Conservation (phyloP, 768 basidiomycete species). For the Xerocomus brunneocitrinus region DNA sequence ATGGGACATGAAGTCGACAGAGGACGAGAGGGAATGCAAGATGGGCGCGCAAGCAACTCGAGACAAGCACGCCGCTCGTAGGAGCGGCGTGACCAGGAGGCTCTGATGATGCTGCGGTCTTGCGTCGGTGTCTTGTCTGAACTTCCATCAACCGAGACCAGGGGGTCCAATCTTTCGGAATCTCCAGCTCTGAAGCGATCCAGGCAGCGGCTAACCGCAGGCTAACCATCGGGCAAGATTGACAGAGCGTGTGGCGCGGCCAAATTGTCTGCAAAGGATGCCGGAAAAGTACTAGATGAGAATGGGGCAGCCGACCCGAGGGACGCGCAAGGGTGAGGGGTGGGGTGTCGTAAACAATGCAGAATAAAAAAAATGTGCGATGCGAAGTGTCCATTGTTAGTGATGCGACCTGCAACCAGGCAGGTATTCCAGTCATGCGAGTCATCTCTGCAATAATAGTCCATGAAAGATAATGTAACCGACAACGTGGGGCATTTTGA, state of each 20-base stretch:
- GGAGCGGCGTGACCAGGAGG: slow-evolving; percentile 46
- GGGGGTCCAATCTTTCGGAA: slow-evolving; percentile 46
- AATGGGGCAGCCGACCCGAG: slow-evolving; percentile 19
- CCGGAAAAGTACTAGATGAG: slow-evolving; percentile 9
- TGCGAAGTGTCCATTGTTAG: slow-evolving; percentile 40
- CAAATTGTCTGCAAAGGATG: slow-evolving; percentile 33
- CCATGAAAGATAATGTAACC: slow-evolving; percentile 37
- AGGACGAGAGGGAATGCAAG: slow-evolving; percentile 41
- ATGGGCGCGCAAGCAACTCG: slow-evolving; percentile 47
- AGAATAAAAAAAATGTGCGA: slow-evolving; percentile 37
- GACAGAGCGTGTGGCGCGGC: slow-evolving; percentile 49
- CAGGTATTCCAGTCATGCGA: slow-evolving; percentile 46
- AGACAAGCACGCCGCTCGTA: slow-evolving; percentile 48
- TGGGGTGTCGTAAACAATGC: slow-evolving; percentile 39
- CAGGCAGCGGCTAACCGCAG: slow-evolving; percentile 36
- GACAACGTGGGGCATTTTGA: slow-evolving; percentile 26
- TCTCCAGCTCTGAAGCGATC: slow-evolving; percentile 28
- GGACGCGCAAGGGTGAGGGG: slow-evolving; percentile 17
- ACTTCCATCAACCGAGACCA: slow-evolving; percentile 49
- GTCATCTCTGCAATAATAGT: slow-evolving; percentile 36
- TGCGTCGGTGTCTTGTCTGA: slow-evolving; percentile 62
- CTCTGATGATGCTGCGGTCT: slow-evolving; percentile 60
- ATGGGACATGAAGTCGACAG: slow-evolving; percentile 40
- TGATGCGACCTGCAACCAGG: slow-evolving; percentile 60
- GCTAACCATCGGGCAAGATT: slow-evolving; percentile 32